Conservation (phyloP, 805 yeast genomes). For the Hemisphaericaspora nanyangensis region DNA sequence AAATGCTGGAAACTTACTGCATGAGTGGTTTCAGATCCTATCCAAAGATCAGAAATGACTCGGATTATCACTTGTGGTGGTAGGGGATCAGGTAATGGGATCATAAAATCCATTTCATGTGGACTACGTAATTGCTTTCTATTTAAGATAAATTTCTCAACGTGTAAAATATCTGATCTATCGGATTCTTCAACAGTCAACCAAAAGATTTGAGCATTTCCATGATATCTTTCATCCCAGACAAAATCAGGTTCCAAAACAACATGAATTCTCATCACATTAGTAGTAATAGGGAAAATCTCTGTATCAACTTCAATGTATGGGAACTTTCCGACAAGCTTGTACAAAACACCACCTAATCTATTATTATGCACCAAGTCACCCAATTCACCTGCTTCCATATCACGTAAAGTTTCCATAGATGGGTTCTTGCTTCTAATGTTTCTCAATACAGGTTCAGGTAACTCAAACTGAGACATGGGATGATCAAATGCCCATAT, state of each 20-base stretch:
- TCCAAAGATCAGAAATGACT: constrained; percentile 81
- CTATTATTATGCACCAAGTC: constrained; percentile 81
- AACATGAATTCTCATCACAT: constrained; percentile 79
- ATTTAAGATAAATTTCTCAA: constrained; percentile 72
- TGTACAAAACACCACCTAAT: constrained; percentile 63
- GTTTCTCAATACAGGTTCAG: constrained; percentile 58
- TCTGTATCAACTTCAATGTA: constrained; percentile 70
- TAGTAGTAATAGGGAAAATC: constrained; percentile 81
- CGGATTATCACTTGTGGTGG: constrained; percentile 85
- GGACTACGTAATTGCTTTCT: constrained; percentile 47
- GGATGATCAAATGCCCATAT: constrained; percentile 93
- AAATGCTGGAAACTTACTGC: constrained; percentile 87
- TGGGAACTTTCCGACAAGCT: constrained; percentile 70
- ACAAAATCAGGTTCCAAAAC: constrained; percentile 68
- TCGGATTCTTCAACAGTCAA: constrained; percentile 85
- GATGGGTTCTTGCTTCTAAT: constrained; percentile 62
- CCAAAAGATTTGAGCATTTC: constrained; percentile 87
- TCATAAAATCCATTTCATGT: constrained; percentile 86
- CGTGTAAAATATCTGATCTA: constrained; percentile 68
- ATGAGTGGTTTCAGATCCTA: constrained; percentile 74
- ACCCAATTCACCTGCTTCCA: constrained; percentile 76
- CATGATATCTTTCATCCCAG: constrained; percentile 84
- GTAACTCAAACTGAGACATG: constrained; percentile 77
- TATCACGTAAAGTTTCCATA: constrained; percentile 69
- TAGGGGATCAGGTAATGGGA: constrained; percentile 83